A percentile compares a stretch with the other conserved stretches of the same genome.
These are phyloP conservation scores for Salix koriyanagi DNA, from an alignment of 345 rosid species.

Conservation along the genomic window DNA sequence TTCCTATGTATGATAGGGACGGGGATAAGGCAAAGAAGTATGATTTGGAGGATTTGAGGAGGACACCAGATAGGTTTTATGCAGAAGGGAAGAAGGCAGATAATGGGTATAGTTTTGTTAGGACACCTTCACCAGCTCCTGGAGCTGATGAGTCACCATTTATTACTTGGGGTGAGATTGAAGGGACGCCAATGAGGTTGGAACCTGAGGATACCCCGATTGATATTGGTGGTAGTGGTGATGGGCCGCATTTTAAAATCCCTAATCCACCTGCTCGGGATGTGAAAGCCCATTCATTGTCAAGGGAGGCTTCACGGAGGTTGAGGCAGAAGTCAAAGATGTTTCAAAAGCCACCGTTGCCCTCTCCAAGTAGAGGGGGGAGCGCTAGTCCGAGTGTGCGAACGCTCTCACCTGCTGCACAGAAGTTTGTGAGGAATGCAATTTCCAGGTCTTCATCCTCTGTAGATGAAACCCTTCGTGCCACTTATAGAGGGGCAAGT, in stretches of 20 bases:
- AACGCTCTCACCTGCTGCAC: conserved; percentile 90
- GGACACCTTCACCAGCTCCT: conserved; percentile 93
- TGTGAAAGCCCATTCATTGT: conserved; percentile 77
- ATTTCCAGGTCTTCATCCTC: conserved; percentile 75
- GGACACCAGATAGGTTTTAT: conserved; percentile 73
- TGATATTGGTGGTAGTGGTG: conserved; percentile 83
- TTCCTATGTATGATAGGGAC: conserved; percentile 56
- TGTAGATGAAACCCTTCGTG: conserved; percentile 92
- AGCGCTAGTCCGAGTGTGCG: conserved; percentile 86
- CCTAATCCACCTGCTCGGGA: conserved; percentile 68
- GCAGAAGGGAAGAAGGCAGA: conserved; percentile 70
- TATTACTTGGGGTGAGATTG: conserved; percentile 98
- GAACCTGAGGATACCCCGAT: conserved; percentile 85
- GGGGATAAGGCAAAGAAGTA: conserved; percentile 76
- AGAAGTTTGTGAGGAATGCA: conserved; percentile 83
- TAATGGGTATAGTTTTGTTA: conserved; percentile 83
- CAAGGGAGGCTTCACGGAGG: conserved; percentile 84
- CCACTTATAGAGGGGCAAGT: conserved; percentile 85
- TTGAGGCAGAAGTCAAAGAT: conserved; percentile 73
- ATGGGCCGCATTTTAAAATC: conserved; percentile 78
- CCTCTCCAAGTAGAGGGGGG: conserved; percentile 86
- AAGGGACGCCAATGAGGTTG: conserved; percentile 89
- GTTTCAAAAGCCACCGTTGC: conserved; percentile 87
- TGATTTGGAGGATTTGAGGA: conserved; percentile 86
- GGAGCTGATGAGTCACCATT: conserved; percentile 89